Percentiles rank a stretch among this genome's conserved stretches.
These are phyloP conservation scores for Monosporozyma solicola DNA, from an alignment of 805 yeast genomes.

Conservation along the genomic window DNA sequence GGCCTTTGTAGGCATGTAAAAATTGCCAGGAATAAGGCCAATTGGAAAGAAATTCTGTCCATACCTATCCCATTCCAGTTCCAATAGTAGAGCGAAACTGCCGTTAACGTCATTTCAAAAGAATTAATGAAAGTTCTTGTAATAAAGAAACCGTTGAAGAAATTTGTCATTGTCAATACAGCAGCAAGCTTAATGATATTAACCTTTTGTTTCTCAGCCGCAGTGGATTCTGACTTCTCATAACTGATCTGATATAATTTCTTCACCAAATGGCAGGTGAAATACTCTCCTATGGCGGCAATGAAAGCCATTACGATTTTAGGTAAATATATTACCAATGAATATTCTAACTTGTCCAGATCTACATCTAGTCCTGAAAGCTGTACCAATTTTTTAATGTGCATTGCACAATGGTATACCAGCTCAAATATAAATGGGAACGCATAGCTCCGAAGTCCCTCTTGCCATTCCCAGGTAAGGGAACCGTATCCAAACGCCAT, in stretches of 20 bases:
- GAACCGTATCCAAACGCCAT: constrained; percentile 72
- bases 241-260: constrained; percentile 12
- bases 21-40: constrained; percentile 45
- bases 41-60: constrained; percentile 16
- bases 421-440: constrained; percentile 65
- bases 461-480: constrained; percentile 91
- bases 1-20: constrained; percentile 71
- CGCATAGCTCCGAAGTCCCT: constrained; percentile 62
- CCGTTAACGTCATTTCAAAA: constrained; percentile 64
- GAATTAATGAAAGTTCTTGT: constrained; percentile 84
- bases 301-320: constrained; percentile 59
- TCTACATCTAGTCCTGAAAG: neutral
- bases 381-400: neutral
- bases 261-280: constrained; percentile 41
- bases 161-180: constrained; percentile 21
- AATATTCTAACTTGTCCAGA: constrained; percentile 27
- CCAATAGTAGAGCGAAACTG: constrained; percentile 62
- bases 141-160: constrained; percentile 70
- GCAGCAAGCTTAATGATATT: constrained; percentile 13
- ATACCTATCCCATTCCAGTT: constrained; percentile 40
- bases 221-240: neutral
- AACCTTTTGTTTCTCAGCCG: neutral
- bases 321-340: constrained; percentile 44
- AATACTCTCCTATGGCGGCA: constrained; percentile 65
- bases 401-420: constrained; percentile 11